Evolutionary conservation across 306 rosid genomes (phyloP).

Genomic region (Trifolium repens): DNA sequence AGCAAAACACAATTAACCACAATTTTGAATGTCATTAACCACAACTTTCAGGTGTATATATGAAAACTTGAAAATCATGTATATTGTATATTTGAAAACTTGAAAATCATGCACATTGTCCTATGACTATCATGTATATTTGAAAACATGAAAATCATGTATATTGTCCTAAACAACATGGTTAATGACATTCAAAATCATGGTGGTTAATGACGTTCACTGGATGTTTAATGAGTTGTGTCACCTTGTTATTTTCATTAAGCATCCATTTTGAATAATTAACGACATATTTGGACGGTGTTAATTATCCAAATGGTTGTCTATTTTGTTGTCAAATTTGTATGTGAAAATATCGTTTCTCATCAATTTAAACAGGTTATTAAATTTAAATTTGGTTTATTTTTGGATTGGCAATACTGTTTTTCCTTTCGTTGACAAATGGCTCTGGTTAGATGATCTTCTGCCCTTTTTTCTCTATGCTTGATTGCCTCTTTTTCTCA

Average conservation of each 20-base stretch:
- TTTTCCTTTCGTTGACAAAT: conserved; percentile 10
- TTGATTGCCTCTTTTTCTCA: conserved; percentile 27
- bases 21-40: background rate
- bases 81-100: too few relatives aligned
- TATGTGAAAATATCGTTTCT: background rate
- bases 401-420: conserved; percentile 9
- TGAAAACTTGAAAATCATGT: background rate
- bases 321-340: background rate
- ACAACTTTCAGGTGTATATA: background rate
- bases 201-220: background rate
- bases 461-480: conserved; percentile 21
- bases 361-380: conserved; percentile 14
- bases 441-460: background rate
- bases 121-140: background rate
- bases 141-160: background rate
- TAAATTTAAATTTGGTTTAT: conserved; percentile 1
- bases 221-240: background rate
- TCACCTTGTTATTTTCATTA: background rate
- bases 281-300: background rate
- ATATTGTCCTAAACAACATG: too few relatives aligned
- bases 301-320: background rate
- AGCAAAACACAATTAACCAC: background rate
- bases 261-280: background rate
- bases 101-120: background rate
- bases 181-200: background rate